Percentiles rank a stretch among this genome's conserved stretches.
Conservation (phyloP, 768 basidiomycete species). For the Peribolospora kevripleyi region DNA sequence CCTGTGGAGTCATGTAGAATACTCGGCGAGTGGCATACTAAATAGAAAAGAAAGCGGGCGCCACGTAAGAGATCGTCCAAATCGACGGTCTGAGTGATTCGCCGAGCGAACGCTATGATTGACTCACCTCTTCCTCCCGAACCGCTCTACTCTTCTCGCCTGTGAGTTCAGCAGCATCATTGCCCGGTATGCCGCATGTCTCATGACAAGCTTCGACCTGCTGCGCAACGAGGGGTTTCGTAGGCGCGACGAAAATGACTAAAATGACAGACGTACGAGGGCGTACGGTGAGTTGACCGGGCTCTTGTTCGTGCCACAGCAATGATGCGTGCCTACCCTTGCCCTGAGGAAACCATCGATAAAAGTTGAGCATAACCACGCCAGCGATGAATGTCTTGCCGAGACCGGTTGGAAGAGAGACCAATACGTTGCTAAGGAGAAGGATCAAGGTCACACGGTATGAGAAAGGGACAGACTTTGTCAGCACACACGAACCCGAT, state of each 20-base stretch:
- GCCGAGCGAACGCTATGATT: background rate
- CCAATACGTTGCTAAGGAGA: constrained; percentile 41
- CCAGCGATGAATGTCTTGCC: constrained; percentile 98
- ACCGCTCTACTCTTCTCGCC: constrained; percentile 37
- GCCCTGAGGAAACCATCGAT: constrained; percentile 76
- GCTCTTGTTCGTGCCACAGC: too few species aligned
- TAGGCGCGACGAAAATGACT: constrained; percentile 82
- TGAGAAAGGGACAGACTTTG: too few species aligned
- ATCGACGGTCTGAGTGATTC: background rate
- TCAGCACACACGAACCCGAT: too few species aligned
- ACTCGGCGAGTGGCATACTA: constrained; percentile 29
- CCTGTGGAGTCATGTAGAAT: constrained; percentile 68
- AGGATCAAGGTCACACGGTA: too few species aligned
- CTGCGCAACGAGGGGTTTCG: constrained; percentile 85
- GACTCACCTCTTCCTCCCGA: constrained; percentile 37
- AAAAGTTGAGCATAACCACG: constrained; percentile 49
- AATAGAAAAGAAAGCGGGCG: background rate
- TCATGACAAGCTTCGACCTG: constrained; percentile 82
- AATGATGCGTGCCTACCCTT: constrained; percentile 21
- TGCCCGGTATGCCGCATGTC: constrained; percentile 74
- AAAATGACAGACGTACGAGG: too few species aligned
- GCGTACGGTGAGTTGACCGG: too few species aligned
- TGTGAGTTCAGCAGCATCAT: constrained; percentile 64
- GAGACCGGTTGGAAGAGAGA: constrained; percentile 80
- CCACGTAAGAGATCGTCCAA: background rate